Conservation (phyloP, 371 early-diverging fungal genomes). For the Zychaea mexicana region DNA sequence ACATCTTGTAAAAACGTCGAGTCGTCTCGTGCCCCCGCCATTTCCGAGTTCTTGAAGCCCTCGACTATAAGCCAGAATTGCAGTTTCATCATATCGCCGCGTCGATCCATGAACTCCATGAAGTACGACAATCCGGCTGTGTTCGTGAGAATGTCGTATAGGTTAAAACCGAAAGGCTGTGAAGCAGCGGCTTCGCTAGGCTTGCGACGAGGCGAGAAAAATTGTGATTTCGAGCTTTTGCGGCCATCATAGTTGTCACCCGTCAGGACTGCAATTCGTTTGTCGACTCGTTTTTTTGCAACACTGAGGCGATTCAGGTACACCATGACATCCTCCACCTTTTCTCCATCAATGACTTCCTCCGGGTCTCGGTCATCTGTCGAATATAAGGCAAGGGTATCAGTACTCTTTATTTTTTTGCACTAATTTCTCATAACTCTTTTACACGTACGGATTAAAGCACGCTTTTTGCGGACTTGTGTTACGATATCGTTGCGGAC, state of each 20-base stretch:
- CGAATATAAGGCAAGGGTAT: too few species aligned
- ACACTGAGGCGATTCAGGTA: constrained; percentile 75
- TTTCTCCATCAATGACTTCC: constrained; percentile 81
- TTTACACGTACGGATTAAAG: constrained; percentile 44
- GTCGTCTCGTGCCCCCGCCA: constrained; percentile 20
- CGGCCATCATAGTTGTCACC: constrained; percentile 46
- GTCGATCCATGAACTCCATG: constrained; percentile 83
- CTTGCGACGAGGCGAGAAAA: constrained; percentile 25
- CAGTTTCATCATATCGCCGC: constrained; percentile 63
- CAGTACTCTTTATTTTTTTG: too few species aligned
- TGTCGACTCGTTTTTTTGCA: constrained; percentile 79
- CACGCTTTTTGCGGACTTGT: constrained; percentile 74
- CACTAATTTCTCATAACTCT: too few species aligned
- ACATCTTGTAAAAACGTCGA: constrained; percentile 60
- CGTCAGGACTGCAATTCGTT: constrained; percentile 64
- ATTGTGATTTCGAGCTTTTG: constrained; percentile 16
- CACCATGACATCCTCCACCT: constrained; percentile 72
- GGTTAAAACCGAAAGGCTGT: constrained; percentile 23
- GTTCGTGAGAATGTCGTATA: constrained; percentile 64
- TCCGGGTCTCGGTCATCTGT: constrained; percentile 65
- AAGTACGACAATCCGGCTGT: constrained; percentile 74
- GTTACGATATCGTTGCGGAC: constrained; percentile 74
- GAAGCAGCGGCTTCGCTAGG: constrained; percentile 12
- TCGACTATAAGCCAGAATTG: constrained; percentile 82
- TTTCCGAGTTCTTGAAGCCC: constrained; percentile 54